Conservation (phyloP, 2,329 filamentous ascomycete species). For the Pseudogymnoascus pannorum region DNA sequence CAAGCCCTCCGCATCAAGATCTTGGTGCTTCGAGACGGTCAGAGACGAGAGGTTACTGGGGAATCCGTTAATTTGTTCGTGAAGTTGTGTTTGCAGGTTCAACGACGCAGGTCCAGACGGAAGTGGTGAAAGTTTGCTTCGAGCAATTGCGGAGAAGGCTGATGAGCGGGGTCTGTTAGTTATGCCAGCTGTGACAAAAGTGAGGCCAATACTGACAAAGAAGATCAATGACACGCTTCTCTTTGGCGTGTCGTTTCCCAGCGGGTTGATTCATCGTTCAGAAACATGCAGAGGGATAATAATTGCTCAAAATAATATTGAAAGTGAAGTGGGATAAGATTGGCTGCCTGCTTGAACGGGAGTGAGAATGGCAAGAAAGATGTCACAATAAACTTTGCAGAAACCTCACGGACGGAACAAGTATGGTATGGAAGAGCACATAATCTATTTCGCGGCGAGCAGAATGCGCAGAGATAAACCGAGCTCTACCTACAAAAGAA, state of each 20-base stretch:
- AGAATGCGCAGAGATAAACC: conserved; percentile 17
- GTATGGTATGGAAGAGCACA: neutral
- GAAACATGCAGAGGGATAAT: neutral
- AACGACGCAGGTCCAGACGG: conserved; percentile 17
- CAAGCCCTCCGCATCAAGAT: conserved; percentile 49
- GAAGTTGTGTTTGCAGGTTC: conserved; percentile 36
- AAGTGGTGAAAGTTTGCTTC: conserved; percentile 20
- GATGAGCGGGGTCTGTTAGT: conserved; percentile 21
- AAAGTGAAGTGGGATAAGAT: neutral
- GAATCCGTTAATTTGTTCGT: conserved; percentile 32
- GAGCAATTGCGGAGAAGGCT: conserved; percentile 26
- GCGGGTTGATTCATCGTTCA: neutral
- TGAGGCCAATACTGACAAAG: conserved; percentile 24
- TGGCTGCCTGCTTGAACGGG: neutral
- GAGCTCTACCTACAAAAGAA: conserved; percentile 16
- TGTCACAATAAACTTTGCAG: neutral
- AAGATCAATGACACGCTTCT: conserved; percentile 29
- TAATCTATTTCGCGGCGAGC: conserved; percentile 19
- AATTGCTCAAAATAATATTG: neutral
- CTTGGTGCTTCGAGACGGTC: conserved; percentile 32
- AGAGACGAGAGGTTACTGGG: conserved; percentile 27
- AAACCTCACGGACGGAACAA: conserved; percentile 13
- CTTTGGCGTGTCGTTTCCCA: conserved; percentile 21
- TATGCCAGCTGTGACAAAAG: neutral
- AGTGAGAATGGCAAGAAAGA: neutral